Conservation (phyloP, 1,284 basidiomycete genomes). For the Ceratobasidium papillatum region DNA sequence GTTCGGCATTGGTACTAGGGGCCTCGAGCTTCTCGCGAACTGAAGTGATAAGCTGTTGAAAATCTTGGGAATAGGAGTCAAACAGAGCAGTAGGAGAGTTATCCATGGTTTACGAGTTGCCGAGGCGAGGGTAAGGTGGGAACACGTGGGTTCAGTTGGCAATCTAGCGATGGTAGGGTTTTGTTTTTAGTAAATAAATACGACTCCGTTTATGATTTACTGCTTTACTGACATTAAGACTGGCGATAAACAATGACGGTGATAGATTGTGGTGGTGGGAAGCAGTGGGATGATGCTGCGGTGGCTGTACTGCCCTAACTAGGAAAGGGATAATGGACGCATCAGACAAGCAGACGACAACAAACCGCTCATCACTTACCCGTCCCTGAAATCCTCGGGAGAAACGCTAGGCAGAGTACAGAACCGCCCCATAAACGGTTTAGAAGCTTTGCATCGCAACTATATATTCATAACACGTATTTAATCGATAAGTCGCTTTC, state of each 20-base stretch:
- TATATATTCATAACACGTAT: no score
- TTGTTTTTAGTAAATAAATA: not conserved
- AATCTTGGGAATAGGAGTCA: conserved; percentile 84
- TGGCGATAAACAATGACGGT: not conserved
- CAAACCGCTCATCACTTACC: not conserved
- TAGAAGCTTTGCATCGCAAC: no score
- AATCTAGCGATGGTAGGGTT: not conserved
- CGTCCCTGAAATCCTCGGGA: not conserved
- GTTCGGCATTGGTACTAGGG: conserved; percentile 68
- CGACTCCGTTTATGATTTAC: no score
- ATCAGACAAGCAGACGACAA: conserved; percentile 3
- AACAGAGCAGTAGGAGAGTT: conserved; percentile 80
- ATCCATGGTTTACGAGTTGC: conserved; percentile 63
- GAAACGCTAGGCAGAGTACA: not conserved
- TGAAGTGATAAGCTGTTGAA: conserved; percentile 73
- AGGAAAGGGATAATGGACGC: not conserved
- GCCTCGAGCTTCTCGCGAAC: conserved; percentile 74
- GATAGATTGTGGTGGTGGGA: conserved; percentile 14
- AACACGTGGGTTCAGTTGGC: not conserved
- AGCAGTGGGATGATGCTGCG: conserved; percentile 5
- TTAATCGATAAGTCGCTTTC: no score
- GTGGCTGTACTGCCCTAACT: conserved; percentile 6
- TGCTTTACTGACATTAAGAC: not conserved
- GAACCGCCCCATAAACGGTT: no score
- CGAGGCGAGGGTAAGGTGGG: not conserved